phyloP scores from a whole-genome alignment of 2,329 filamentous ascomycete species.

The Incumbomyces delicatus region DNA sequence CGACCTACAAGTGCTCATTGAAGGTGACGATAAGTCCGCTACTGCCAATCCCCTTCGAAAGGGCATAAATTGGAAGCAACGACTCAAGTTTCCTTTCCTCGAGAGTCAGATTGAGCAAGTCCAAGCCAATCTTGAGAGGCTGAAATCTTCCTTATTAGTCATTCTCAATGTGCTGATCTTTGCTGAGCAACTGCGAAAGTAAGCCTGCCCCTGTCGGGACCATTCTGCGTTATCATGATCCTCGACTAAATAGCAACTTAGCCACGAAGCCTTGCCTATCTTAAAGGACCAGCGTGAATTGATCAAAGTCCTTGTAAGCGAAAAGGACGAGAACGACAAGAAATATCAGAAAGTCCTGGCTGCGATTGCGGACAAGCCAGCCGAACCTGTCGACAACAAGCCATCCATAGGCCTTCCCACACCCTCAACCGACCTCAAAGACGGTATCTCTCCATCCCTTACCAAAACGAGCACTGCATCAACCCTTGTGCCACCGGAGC shows the following conservation, averaged over 20 bases:
- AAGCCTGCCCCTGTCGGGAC: too few species aligned
- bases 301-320: conserved; percentile 37
- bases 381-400: too few species aligned
- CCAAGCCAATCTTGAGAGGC: conserved; percentile 23
- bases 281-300: conserved; percentile 24
- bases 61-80: neutral
- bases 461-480: too few species aligned
- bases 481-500: neutral
- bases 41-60: neutral
- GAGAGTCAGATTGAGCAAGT: conserved; percentile 22
- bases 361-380: neutral
- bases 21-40: conserved; percentile 7
- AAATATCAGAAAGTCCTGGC: neutral
- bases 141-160: conserved; percentile 24
- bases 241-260: too few species aligned
- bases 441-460: too few species aligned
- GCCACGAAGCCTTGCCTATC: conserved; percentile 1
- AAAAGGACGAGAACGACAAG: conserved; percentile 14
- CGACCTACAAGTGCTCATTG: conserved; percentile 15
- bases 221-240: too few species aligned
- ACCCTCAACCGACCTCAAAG: too few species aligned
- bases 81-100: conserved; percentile 18
- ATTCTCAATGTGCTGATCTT: conserved; percentile 27
- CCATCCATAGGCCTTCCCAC: too few species aligned
- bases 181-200: conserved; percentile 20